Evolutionary conservation across 1,284 basidiomycete species (phyloP).

Genomic region (Moniliophthora roreri): DNA sequence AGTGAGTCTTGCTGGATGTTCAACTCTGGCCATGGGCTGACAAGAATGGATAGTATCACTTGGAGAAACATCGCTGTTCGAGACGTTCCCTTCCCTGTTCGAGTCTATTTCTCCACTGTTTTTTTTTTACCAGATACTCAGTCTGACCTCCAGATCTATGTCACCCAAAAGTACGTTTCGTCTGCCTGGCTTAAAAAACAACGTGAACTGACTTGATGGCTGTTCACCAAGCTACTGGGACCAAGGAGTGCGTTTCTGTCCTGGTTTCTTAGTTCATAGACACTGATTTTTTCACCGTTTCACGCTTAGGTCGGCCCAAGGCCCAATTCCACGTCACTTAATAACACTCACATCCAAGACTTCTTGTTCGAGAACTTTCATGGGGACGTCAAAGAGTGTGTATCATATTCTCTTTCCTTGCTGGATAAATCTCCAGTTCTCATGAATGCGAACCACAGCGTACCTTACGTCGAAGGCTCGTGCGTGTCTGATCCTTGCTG

Average conservation of each 20-base stretch:
- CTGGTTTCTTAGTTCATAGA: neutral
- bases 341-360: slow-evolving; percentile 56
- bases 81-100: slow-evolving; percentile 55
- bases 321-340: slow-evolving; percentile 42
- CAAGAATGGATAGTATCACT: slow-evolving; percentile 40
- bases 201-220: neutral
- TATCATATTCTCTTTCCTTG: slow-evolving; percentile 3
- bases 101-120: slow-evolving; percentile 17
- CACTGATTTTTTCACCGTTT: neutral
- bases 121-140: neutral
- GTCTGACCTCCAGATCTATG: slow-evolving; percentile 44
- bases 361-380: slow-evolving; percentile 55
- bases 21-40: neutral
- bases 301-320: slow-evolving; percentile 42
- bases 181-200: neutral
- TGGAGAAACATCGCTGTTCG: slow-evolving; percentile 57
- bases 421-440: neutral
- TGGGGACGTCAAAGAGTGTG: slow-evolving; percentile 54
- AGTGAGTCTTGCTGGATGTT: slow-evolving; percentile 40
- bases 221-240: slow-evolving; percentile 64
- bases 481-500: slow-evolving; percentile 61
- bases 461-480: slow-evolving; percentile 53
- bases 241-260: slow-evolving; percentile 39
- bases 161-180: slow-evolving; percentile 57
- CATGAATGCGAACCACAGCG: slow-evolving; percentile 28